phyloP scores from a whole-genome alignment of 1,139 yeast species.

The Saccharomycopsis hybrid region DNA sequence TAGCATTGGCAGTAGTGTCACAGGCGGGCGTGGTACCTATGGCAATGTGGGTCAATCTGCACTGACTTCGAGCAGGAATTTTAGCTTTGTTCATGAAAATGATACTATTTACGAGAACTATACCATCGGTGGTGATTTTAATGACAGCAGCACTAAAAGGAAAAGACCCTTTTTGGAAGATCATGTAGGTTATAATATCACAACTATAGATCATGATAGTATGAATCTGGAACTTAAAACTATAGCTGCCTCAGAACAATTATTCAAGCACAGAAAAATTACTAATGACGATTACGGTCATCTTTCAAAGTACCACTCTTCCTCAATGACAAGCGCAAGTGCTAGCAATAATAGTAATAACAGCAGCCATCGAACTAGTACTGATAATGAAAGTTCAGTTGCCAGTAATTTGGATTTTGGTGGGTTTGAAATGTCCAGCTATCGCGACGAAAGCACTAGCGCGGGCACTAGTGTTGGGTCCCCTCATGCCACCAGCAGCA shows the following conservation, averaged over 20 bases:
- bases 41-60: too few species aligned
- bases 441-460: background rate
- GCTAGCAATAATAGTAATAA: background rate
- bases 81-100: slow-evolving; percentile 5
- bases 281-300: background rate
- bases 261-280: too few species aligned
- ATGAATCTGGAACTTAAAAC: background rate
- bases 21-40: too few species aligned
- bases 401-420: slow-evolving; percentile 4
- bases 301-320: background rate
- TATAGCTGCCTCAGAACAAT: background rate
- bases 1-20: background rate
- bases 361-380: background rate
- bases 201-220: background rate
- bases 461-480: background rate
- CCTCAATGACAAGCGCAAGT: background rate
- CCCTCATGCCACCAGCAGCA: background rate
- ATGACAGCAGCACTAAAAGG: background rate
- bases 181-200: background rate
- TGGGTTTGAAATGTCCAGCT: background rate
- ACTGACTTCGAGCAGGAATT: background rate
- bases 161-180: background rate
- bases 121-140: background rate
- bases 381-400: slow-evolving; percentile 7
- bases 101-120: background rate